phyloP scores from a whole-genome alignment of 106 monocot genomes.

The Gastrodia elata region DNA sequence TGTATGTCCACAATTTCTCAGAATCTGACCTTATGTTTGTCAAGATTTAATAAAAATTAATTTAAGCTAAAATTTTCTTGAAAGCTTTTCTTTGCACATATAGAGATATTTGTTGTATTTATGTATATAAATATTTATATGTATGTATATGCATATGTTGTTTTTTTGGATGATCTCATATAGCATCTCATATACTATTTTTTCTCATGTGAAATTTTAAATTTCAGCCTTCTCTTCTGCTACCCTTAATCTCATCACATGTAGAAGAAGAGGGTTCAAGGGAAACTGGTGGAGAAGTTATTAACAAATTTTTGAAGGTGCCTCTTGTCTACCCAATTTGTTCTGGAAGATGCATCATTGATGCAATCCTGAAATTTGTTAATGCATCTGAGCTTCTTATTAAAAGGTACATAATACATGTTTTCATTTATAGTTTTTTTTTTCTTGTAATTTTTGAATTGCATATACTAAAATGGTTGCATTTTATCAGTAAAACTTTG shows the following conservation, averaged over 20 bases:
- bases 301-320: not conserved
- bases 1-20: no score
- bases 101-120: no score
- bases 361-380: constrained; percentile 35
- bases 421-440: not conserved
- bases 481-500: not conserved
- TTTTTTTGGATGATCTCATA: not conserved
- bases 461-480: no score
- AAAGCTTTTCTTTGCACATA: no score
- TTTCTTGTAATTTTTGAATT: not conserved
- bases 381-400: constrained; percentile 28
- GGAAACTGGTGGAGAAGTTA: constrained; percentile 4
- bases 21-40: no score
- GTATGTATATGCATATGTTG: not conserved
- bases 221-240: constrained; percentile 68
- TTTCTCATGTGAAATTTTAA: not conserved
- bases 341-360: constrained; percentile 13
- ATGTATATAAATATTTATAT: no score
- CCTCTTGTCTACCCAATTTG: constrained; percentile 8
- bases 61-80: no score
- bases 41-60: no score
- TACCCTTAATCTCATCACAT: constrained; percentile 25
- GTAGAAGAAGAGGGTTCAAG: constrained; percentile 15
- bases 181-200: not conserved
- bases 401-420: constrained; percentile 27